These are phyloP conservation scores for Kwoniella shivajii DNA, from an alignment of 1,284 basidiomycete genomes.

Conservation along the genomic window DNA sequence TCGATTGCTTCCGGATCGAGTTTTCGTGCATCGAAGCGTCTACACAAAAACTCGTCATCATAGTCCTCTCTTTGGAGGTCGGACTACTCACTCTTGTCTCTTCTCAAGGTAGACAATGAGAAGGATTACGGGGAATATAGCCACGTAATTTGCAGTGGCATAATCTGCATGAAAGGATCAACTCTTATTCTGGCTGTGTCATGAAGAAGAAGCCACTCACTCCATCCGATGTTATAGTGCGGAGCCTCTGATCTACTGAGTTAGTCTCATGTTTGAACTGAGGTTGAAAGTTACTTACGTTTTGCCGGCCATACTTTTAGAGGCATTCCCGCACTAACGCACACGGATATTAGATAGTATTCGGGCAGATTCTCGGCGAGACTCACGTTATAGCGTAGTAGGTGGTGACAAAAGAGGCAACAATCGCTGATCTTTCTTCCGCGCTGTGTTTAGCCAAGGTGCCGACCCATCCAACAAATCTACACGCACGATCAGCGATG, in stretches of 20 bases:
- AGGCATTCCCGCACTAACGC: constrained; percentile 14
- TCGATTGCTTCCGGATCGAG: background rate
- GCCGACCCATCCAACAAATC: constrained; percentile 17
- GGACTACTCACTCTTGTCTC: constrained; percentile 12
- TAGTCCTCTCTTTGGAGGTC: constrained; percentile 8
- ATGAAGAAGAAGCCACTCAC: background rate
- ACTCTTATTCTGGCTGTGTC: background rate
- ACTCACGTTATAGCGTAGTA: constrained; percentile 15
- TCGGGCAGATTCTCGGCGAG: no score
- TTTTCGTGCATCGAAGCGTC: background rate
- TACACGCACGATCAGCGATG: background rate
- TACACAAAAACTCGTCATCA: background rate
- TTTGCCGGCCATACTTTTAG: constrained; percentile 20
- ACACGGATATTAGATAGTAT: no score
- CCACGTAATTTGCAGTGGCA: constrained; percentile 3
- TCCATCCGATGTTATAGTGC: constrained; percentile 19
- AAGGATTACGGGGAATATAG: constrained; percentile 4
- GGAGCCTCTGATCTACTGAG: constrained; percentile 7
- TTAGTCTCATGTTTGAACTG: background rate
- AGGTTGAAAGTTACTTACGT: background rate
- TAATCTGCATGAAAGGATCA: constrained; percentile 6
- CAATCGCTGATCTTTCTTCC: constrained; percentile 18
- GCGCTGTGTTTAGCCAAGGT: constrained; percentile 14
- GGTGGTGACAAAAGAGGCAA: constrained; percentile 13
- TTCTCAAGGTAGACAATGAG: constrained; percentile 3